Base-by-base conservation (phyloP, 1,139 yeast genomes). In the Zhuliangozyma blackwelliae region DNA sequence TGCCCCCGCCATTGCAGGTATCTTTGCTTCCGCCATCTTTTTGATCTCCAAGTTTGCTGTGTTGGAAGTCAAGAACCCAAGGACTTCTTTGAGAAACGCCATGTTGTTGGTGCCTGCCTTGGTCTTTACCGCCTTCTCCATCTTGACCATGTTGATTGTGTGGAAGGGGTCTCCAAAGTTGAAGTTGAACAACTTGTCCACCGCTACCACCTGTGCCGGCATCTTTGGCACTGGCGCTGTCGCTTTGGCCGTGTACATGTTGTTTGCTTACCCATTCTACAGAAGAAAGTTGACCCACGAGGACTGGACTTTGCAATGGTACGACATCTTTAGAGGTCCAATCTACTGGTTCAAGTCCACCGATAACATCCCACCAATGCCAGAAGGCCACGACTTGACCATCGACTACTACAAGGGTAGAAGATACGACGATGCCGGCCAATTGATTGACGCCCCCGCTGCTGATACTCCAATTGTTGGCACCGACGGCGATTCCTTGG, bases 111-210 rank as follows among this genome's bases (percentile, higher is more conserved):
- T 80, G 44, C 90, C 90, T 11, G 37, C 69, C 31, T 71, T 82
- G 54, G 83, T 83, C 26, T 81, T 77, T 48, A 52, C 68, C 31
- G 76, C 87, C 27, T 78, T 80, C 46, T 60, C 82, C 33, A 72
- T 82, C 40, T 70, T 83, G 50, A 81, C 89, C 41, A 71, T 61
- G 79, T 72, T 65, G 61, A 68, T 63, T 49, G 72, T 76, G 30
- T 82, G 86, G 86, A 81, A 82, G 57, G 89, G 89, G 50, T 81
- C 88, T 41, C 88, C 88, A 48, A 71, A 72, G 44, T 70, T 82
- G 48, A 63, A 76, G 22, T 68, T 82, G 52, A 64, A 73, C 47
- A 54, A 75, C 6, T 66, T 81, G 41, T 64, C 80, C 2, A 49
- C 64, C 10, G 72, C 72, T 29, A 72, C 82, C 12, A 72, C 73